Conservation (phyloP, 1,284 basidiomycete species). For the Melanopsichium pennsylvanicum region DNA sequence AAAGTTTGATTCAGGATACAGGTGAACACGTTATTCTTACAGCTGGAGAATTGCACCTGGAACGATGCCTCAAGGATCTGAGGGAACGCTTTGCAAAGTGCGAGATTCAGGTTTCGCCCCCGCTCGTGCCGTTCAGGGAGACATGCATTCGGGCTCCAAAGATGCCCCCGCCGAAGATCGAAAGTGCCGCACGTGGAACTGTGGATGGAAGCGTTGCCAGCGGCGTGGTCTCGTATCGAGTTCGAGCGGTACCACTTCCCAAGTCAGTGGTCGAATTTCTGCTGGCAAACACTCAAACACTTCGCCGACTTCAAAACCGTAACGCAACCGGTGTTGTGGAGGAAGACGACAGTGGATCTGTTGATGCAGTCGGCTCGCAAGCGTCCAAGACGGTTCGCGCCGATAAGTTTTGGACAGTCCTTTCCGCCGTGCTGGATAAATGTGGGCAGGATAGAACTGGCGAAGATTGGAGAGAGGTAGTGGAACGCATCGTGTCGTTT, state of each 20-base stretch:
- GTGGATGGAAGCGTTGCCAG: slow-evolving; percentile 76
- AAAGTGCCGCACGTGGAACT: slow-evolving; percentile 79
- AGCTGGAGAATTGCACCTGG: slow-evolving; percentile 94
- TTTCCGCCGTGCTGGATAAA: slow-evolving; percentile 73
- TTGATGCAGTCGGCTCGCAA: slow-evolving; percentile 29
- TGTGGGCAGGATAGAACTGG: slow-evolving; percentile 71
- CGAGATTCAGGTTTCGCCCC: slow-evolving; percentile 89
- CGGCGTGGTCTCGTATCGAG: slow-evolving; percentile 80
- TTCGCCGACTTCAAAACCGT: slow-evolving; percentile 50
- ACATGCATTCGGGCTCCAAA: slow-evolving; percentile 78
- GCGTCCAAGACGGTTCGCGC: slow-evolving; percentile 49
- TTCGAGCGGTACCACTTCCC: slow-evolving; percentile 85
- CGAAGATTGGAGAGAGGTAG: slow-evolving; percentile 80
- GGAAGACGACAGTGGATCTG: slow-evolving; percentile 12
- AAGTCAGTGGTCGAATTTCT: slow-evolving; percentile 76
- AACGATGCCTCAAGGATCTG: slow-evolving; percentile 95
- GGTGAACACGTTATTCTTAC: slow-evolving; percentile 97
- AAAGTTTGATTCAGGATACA: slow-evolving; percentile 94
- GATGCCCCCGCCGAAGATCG: slow-evolving; percentile 84
- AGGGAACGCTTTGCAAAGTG: slow-evolving; percentile 92
- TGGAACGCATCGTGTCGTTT: slow-evolving; percentile 84
- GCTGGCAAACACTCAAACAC: slow-evolving; percentile 74
- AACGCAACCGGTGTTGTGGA: slow-evolving; percentile 48
- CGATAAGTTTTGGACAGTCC: slow-evolving; percentile 79
- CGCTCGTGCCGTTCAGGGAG: slow-evolving; percentile 97